Evolutionary conservation across 192 early-diverging fungal genomes (phyloP), one percentile per base, ranked within the genome.

Genomic region (Phycomyces nitens): DNA sequence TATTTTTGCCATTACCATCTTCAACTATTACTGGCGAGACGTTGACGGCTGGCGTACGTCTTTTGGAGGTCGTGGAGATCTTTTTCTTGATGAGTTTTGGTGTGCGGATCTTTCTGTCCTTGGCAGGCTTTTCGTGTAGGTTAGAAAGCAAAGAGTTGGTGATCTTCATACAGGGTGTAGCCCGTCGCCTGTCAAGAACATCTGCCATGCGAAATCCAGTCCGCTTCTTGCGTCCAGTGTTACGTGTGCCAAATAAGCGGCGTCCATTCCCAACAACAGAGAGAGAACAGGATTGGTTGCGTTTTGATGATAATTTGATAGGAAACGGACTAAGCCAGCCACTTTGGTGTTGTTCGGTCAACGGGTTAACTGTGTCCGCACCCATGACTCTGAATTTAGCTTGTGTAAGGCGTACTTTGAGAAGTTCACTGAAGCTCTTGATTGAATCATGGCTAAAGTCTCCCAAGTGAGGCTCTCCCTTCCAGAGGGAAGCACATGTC

Each of bases 361-460:
- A 34, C 29, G 29, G 29, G 29, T 34, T 34, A 34, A 34, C 29
- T 34, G 29, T 34, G 7, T 63, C 52, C 9, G 11, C 40, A 27
- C 50, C 52, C 62, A 63, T 63, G 50, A 63, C 53, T 43, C 53
- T 63, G 22, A 54, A 54, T 24, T 63, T 63, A 14, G 62, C 62
- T n/a, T 63, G 62, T 10, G 34, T 38, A 6, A 63, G 52, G 11
- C 62, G 52, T 5, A 63, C 22, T 24, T 63, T 63, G 3, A 63
- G 23, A 4, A 63, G 16, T 5, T 63, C 38, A 54, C 62, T 53
- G 0, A 63, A 16, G 11, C 29, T 20, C 16, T 53, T 53, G 22
- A 63, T 63, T 3, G 51, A 53, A 11, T 63, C 51, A 41, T 63
- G 51, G 15, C 52, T 63, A 14, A 53, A 24, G 1, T 63, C 62